phyloP scores from a whole-genome alignment of 495 filamentous ascomycete genomes.

The Copromyces sp. region DNA sequence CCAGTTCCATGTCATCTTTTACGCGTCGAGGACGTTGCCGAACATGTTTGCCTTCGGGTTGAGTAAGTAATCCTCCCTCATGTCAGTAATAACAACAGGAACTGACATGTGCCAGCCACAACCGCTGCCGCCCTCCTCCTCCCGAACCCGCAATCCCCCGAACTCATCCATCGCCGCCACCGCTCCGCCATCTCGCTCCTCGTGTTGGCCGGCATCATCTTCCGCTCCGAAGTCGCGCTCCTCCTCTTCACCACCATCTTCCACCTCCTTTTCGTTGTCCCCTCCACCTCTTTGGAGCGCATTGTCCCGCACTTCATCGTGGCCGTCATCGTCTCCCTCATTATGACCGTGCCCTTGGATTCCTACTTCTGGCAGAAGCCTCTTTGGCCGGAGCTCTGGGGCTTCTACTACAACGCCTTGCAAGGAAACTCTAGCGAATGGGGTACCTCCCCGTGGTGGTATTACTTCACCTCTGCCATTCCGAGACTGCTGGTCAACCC shows the following conservation, averaged over 20 bases:
- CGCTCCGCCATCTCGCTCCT: conserved; percentile 59
- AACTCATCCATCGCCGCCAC: conserved; percentile 25
- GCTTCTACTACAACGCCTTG: conserved; percentile 87
- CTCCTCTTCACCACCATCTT: conserved; percentile 52
- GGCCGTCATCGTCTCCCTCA: conserved; percentile 52
- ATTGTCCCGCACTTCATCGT: conserved; percentile 59
- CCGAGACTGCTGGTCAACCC: conserved; percentile 82
- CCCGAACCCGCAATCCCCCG: conserved; percentile 31
- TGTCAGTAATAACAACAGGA: background rate
- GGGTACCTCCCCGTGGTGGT: conserved; percentile 77
- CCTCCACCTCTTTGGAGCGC: conserved; percentile 44
- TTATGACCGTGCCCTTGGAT: conserved; percentile 63
- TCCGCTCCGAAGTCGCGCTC: conserved; percentile 82
- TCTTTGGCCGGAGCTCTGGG: conserved; percentile 83
- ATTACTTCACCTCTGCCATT: conserved; percentile 72
- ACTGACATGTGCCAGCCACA: conserved; percentile 40
- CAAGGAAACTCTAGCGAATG: conserved; percentile 67
- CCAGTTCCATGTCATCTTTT: conserved; percentile 92
- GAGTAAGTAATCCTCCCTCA: conserved; percentile 34
- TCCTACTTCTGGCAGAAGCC: conserved; percentile 85
- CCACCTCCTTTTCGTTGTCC: conserved; percentile 48
- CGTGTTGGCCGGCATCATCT: conserved; percentile 73
- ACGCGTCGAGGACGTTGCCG: conserved; percentile 82
- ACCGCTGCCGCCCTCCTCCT: conserved; percentile 62
- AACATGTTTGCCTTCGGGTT: conserved; percentile 95